These are phyloP conservation scores for Pterocarpus macrocarpus DNA, from an alignment of 306 rosid genomes.

Conservation along the genomic window DNA sequence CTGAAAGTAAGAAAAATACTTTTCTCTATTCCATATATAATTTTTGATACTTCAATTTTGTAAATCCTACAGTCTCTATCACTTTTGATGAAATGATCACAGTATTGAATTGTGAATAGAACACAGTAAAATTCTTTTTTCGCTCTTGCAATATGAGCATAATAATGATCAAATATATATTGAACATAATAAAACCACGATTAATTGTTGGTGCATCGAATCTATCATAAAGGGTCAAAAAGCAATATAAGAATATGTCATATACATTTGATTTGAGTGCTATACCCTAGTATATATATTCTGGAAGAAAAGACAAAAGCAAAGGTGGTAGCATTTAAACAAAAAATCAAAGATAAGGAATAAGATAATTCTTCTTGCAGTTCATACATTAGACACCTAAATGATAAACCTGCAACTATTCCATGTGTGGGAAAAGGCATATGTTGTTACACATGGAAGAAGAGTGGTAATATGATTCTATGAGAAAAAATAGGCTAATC, in stretches of 20 bases:
- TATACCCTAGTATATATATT: background rate
- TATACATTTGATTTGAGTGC: background rate
- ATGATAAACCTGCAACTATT: background rate
- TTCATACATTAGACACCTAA: background rate
- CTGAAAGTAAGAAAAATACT: too few species aligned
- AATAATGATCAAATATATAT: too few species aligned
- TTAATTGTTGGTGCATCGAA: background rate
- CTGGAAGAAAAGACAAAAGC: constrained; percentile 33
- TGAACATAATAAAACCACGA: too few species aligned
- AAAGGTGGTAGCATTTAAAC: constrained; percentile 45
- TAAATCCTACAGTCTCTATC: too few species aligned
- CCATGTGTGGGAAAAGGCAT: background rate
- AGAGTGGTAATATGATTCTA: background rate
- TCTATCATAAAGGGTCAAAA: background rate
- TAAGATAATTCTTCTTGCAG: too few species aligned
- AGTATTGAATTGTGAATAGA: too few species aligned
- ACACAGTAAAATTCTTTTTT: too few species aligned
- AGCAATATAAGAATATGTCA: background rate
- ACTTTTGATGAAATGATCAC: too few species aligned
- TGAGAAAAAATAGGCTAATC: background rate
- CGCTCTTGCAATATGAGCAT: too few species aligned
- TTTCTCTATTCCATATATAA: too few species aligned
- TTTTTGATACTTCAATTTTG: too few species aligned
- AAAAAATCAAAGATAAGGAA: too few species aligned
- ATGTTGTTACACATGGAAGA: background rate